Percentiles rank a stretch among this genome's conserved stretches.
These are phyloP conservation scores for Ceratobasidium sp. DNA, from an alignment of 1,284 basidiomycete genomes.

Conservation along the genomic window DNA sequence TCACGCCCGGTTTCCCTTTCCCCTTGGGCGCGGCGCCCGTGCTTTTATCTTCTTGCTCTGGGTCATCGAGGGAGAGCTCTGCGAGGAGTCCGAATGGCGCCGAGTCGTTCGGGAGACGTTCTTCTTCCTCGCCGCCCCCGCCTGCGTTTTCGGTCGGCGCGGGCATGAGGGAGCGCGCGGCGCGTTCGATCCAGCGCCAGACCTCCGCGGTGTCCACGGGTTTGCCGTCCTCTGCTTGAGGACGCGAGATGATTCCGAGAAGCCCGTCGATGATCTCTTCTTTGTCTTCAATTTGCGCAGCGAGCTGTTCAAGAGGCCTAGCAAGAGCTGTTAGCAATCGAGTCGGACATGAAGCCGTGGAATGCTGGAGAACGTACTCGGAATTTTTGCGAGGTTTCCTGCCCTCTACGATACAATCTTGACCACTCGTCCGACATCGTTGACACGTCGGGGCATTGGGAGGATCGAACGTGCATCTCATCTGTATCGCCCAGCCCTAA, in stretches of 20 bases:
- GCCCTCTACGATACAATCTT: constrained; percentile 84
- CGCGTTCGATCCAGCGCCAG: constrained; percentile 35
- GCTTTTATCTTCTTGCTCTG: constrained; percentile 10
- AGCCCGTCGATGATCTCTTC: constrained; percentile 40
- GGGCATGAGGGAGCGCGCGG: constrained; percentile 24
- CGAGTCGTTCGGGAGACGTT: constrained; percentile 16
- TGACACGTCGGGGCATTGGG: constrained; percentile 72
- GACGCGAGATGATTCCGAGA: background rate
- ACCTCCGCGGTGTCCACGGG: constrained; percentile 27
- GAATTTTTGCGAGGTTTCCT: constrained; percentile 69
- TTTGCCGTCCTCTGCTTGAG: background rate
- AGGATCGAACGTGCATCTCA: constrained; percentile 83
- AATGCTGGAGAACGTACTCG: constrained; percentile 20
- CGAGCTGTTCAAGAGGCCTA: constrained; percentile 30
- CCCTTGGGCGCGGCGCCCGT: background rate
- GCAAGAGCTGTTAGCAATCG: background rate
- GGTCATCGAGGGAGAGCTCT: constrained; percentile 21
- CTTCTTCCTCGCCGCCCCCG: constrained; percentile 61
- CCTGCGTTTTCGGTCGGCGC: constrained; percentile 58
- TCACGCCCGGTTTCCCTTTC: no score
- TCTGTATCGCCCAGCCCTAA: constrained; percentile 63
- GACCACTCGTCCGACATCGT: constrained; percentile 52
- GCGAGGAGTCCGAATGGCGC: constrained; percentile 17
- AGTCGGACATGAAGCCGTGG: background rate
- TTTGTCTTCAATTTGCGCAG: constrained; percentile 37